These are phyloP conservation scores for Populus tremula DNA, from an alignment of 345 rosid genomes.

Conservation along the genomic window DNA sequence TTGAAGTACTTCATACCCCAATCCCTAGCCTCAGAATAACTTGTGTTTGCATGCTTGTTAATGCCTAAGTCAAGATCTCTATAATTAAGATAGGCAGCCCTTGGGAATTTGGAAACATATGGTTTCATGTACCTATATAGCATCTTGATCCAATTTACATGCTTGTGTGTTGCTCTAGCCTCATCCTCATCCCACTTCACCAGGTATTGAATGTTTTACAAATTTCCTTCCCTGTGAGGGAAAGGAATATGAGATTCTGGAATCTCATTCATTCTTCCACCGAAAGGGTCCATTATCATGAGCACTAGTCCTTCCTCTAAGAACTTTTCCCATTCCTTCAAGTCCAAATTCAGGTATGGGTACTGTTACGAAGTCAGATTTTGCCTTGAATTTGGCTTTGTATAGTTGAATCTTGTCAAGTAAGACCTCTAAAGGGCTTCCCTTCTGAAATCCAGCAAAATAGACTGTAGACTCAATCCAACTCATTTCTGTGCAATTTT, in stretches of 20 bases:
- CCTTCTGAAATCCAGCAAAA: constrained; percentile 11
- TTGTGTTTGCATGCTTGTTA: constrained; percentile 6
- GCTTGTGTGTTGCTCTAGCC: constrained; percentile 2
- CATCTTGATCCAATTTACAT: constrained; percentile 14
- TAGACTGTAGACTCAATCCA: constrained; percentile 23
- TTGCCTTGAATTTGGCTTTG: constrained; percentile 23
- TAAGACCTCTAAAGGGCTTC: constrained; percentile 16
- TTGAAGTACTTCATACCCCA: constrained; percentile 26
- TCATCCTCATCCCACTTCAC: constrained; percentile 23
- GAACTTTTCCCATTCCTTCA: constrained; percentile 8
- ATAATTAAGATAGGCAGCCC: constrained; percentile 25
- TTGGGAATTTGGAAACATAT: constrained; percentile 19
- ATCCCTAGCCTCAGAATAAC: constrained; percentile 7
- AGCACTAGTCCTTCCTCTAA: constrained; percentile 13
- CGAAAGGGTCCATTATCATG: constrained; percentile 21
- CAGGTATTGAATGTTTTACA: constrained; percentile 26
- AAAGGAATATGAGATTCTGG: constrained; percentile 19
- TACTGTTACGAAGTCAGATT: constrained; percentile 19
- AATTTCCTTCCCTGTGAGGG: constrained; percentile 21
- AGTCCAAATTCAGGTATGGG: constrained; percentile 19
- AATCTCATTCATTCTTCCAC: constrained; percentile 21
- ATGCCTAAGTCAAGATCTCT: constrained; percentile 29
- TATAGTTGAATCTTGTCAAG: constrained; percentile 19
- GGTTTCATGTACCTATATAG: constrained; percentile 17
- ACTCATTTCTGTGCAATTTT: constrained; percentile 23